A percentile compares a stretch with the other conserved stretches of the same genome.
Evolutionary conservation across 202 grass and related monocot genomes (phyloP).

Genomic region (Panicum hallii): DNA sequence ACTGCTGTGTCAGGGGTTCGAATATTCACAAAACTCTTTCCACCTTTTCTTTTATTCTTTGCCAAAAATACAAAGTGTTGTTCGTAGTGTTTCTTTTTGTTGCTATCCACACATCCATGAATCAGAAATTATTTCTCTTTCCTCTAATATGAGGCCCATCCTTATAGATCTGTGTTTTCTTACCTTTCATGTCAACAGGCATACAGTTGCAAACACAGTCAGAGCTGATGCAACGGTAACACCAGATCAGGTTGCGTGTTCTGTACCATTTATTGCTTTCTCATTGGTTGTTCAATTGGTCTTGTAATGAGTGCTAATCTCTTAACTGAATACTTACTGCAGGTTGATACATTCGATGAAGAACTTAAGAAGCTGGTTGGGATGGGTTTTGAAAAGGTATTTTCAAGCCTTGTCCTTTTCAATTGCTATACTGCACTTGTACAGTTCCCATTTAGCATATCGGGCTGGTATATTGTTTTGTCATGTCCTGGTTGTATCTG

Average conservation of each 20-base stretch:
- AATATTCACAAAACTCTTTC: neutral
- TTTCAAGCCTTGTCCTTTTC: constrained; percentile 7
- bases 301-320: constrained; percentile 15
- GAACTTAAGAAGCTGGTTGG: constrained; percentile 85
- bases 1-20: neutral
- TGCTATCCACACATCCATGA: neutral
- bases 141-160: constrained; percentile 10
- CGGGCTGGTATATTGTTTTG: constrained; percentile 22
- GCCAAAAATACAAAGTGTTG: neutral
- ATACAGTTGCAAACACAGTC: constrained; percentile 55
- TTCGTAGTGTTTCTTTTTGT: neutral
- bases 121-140: constrained; percentile 27
- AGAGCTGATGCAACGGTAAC: constrained; percentile 64
- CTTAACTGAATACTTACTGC: constrained; percentile 44
- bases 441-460: constrained; percentile 30
- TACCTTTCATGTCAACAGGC: constrained; percentile 53
- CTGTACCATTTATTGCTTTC: constrained; percentile 33
- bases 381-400: constrained; percentile 98
- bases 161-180: constrained; percentile 32
- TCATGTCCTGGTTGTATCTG: neutral
- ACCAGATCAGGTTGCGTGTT: constrained; percentile 60
- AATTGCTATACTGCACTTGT: neutral
- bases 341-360: constrained; percentile 97
- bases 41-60: neutral
- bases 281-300: constrained; percentile 20